Evolutionary conservation across 495 filamentous ascomycete species (phyloP).

Genomic region (Aspergillus egyptiacus): DNA sequence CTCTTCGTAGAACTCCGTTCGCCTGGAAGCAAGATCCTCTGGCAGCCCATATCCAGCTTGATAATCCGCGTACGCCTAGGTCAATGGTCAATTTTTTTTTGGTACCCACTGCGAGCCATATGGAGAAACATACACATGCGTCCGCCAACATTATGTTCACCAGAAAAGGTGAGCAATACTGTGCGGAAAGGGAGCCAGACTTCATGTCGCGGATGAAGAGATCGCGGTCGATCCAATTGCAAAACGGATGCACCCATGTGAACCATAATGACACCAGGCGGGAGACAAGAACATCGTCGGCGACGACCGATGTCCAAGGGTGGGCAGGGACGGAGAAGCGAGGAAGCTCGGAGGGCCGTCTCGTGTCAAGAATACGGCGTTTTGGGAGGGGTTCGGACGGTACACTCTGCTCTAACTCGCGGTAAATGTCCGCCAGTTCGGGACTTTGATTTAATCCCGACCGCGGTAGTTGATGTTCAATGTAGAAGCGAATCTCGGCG

Average conservation of each 20-base stretch:
- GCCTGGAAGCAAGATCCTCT: slow-evolving; percentile 14
- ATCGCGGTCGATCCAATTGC: slow-evolving; percentile 34
- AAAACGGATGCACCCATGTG: slow-evolving; percentile 39
- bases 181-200: slow-evolving; percentile 12
- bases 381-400: slow-evolving; percentile 12
- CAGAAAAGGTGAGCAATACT: slow-evolving; percentile 39
- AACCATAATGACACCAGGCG: slow-evolving; percentile 40
- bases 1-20: slow-evolving; percentile 24
- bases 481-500: slow-evolving; percentile 26
- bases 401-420: slow-evolving; percentile 14
- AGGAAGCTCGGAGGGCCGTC: slow-evolving; percentile 20
- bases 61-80: slow-evolving; percentile 22
- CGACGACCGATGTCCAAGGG: slow-evolving; percentile 38
- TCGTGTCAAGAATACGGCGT: slow-evolving; percentile 22
- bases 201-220: slow-evolving; percentile 38
- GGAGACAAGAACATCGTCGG: slow-evolving; percentile 38
- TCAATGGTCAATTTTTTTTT: not conserved
- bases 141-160: slow-evolving; percentile 40
- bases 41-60: slow-evolving; percentile 15
- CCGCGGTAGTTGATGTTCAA: slow-evolving; percentile 25
- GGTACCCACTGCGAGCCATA: not conserved
- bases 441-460: slow-evolving; percentile 22
- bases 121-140: slow-evolving; percentile 24
- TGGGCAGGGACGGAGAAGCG: slow-evolving; percentile 27
- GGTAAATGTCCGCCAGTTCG: slow-evolving; percentile 20